phyloP scores from a whole-genome alignment of 176 grass and related monocot species.

The Zea luxurians region DNA sequence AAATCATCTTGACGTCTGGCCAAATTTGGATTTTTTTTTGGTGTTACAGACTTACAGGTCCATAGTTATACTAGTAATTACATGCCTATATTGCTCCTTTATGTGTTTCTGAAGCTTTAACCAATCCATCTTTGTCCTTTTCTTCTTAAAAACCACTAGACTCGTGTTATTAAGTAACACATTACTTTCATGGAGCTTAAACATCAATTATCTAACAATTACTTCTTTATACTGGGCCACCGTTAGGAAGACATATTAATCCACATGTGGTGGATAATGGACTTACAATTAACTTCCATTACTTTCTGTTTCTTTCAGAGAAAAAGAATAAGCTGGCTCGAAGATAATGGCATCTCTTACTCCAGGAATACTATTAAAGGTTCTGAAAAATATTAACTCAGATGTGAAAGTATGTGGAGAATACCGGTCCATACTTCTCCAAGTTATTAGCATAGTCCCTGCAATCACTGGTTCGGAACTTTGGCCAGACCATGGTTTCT shows the following conservation, averaged over 20 bases:
- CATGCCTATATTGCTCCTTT: conserved; percentile 14
- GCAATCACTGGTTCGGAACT: conserved; percentile 91
- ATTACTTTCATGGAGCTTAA: conserved; percentile 6
- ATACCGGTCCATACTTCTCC: conserved; percentile 89
- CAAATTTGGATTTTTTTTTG: conserved; percentile 22
- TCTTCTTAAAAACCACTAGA: neutral
- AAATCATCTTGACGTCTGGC: conserved; percentile 12
- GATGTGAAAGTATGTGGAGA: conserved; percentile 94
- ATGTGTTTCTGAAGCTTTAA: conserved; percentile 9
- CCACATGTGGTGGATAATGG: neutral
- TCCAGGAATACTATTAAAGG: conserved; percentile 87
- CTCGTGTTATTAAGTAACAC: conserved; percentile 8
- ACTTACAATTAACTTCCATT: neutral
- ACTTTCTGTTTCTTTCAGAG: conserved; percentile 6
- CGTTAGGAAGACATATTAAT: neutral
- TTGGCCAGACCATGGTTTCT: conserved; percentile 95
- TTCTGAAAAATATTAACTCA: conserved; percentile 93
- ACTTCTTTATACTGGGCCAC: neutral
- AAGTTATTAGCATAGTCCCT: conserved; percentile 98
- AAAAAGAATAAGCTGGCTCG: conserved; percentile 37
- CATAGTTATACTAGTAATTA: conserved; percentile 17
- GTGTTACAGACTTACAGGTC: neutral
- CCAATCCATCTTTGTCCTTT: neutral
- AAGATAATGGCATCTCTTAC: conserved; percentile 92
- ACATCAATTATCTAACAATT: conserved; percentile 5